A percentile compares a stretch with the other conserved stretches of the same genome.
Conservation (phyloP, 768 basidiomycete species). For the Aureoboletus auriporus region DNA sequence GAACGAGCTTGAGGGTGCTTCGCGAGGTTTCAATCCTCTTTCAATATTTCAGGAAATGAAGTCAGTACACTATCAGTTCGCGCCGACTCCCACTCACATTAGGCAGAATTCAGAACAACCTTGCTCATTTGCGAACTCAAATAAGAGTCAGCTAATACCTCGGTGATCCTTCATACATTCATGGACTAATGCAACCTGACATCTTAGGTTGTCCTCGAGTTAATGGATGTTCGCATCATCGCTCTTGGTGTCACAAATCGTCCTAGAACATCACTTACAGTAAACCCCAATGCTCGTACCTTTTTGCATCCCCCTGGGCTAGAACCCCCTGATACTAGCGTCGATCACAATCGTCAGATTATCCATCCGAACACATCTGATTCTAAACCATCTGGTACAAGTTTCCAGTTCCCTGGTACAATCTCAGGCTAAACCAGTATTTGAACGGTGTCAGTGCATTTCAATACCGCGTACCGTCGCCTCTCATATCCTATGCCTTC, state of each 20-base stretch:
- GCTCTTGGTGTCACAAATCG: slow-evolving; percentile 63
- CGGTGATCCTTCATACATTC: slow-evolving; percentile 2
- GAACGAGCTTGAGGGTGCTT: slow-evolving; percentile 64
- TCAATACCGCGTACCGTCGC: slow-evolving; percentile 33
- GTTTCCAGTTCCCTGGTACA: not conserved
- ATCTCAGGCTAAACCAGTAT: not conserved
- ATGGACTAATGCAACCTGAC: slow-evolving; percentile 3
- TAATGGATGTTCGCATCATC: slow-evolving; percentile 69
- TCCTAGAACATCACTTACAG: slow-evolving; percentile 50
- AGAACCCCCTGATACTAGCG: slow-evolving; percentile 23
- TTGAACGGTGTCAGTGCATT: slow-evolving; percentile 2
- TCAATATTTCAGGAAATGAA: slow-evolving; percentile 73
- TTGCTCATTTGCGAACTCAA: slow-evolving; percentile 63
- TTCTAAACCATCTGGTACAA: slow-evolving; percentile 2
- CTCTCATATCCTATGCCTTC: slow-evolving; percentile 58
- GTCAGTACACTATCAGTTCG: slow-evolving; percentile 35
- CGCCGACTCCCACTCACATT: slow-evolving; percentile 3
- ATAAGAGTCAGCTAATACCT: slow-evolving; percentile 47
- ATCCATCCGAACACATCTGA: slow-evolving; percentile 1
- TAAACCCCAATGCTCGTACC: slow-evolving; percentile 65
- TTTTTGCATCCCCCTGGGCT: slow-evolving; percentile 72
- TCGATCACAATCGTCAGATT: slow-evolving; percentile 1
- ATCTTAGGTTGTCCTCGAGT: slow-evolving; percentile 59
- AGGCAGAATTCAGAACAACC: slow-evolving; percentile 61
- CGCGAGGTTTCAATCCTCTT: slow-evolving; percentile 65